phyloP scores from a whole-genome alignment of 371 early-diverging fungal genomes.

The Mortierella sp. region DNA sequence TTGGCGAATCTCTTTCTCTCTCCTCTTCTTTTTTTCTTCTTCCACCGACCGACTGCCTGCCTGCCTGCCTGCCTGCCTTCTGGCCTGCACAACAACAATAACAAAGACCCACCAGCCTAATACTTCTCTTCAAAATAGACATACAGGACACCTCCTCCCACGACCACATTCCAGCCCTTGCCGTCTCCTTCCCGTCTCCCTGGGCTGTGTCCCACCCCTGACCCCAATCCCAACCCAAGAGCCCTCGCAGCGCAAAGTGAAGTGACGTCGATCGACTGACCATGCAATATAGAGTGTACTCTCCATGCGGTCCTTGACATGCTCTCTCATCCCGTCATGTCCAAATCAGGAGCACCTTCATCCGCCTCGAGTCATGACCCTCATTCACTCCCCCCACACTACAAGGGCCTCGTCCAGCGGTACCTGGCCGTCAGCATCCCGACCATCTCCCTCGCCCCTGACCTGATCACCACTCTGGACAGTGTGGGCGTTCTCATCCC shows the following conservation, averaged over 20 bases:
- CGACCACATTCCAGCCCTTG: background rate
- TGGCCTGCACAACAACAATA: no score
- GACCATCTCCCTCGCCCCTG: constrained; percentile 43
- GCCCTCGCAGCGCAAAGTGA: background rate
- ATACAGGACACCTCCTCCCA: background rate
- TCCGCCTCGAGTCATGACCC: constrained; percentile 50
- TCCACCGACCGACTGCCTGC: background rate
- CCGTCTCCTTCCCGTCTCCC: no score
- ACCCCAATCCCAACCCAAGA: no score
- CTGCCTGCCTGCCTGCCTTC: background rate
- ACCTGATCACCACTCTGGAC: constrained; percentile 39
- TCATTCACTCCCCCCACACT: constrained; percentile 44
- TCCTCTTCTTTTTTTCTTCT: background rate
- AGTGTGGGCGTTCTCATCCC: constrained; percentile 29
- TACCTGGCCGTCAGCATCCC: constrained; percentile 48
- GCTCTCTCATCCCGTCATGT: constrained; percentile 16
- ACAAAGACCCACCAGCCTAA: no score
- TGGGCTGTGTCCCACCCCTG: no score
- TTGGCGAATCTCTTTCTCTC: constrained; percentile 4
- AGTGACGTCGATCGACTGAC: background rate
- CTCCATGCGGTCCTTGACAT: no score
- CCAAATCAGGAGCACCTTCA: constrained; percentile 48
- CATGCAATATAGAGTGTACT: background rate
- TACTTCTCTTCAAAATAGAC: no score
- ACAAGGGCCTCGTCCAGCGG: constrained; percentile 46